Conservation (phyloP, 2,329 filamentous ascomycete species). For the Periconia macrospinosa region DNA sequence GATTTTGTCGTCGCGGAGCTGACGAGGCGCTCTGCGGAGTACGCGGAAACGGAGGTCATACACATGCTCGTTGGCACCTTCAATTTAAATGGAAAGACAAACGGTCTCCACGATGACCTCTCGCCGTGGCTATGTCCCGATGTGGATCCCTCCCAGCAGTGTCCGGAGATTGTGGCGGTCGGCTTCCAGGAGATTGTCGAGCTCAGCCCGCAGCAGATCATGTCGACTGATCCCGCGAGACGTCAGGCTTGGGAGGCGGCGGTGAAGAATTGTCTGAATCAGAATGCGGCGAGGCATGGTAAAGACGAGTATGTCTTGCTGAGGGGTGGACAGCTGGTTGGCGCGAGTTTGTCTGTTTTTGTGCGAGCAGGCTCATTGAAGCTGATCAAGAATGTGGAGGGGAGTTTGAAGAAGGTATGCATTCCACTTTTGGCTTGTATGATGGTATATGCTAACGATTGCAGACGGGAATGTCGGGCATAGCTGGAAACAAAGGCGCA, state of each 20-base stretch:
- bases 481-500: conserved; percentile 97
- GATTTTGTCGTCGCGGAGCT: conserved; percentile 84
- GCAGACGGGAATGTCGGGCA: conserved; percentile 84
- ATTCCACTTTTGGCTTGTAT: not conserved
- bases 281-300: conserved; percentile 64
- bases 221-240: conserved; percentile 91
- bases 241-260: conserved; percentile 85
- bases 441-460: conserved; percentile 15
- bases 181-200: conserved; percentile 99
- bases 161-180: conserved; percentile 84
- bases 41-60: conserved; percentile 72
- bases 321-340: conserved; percentile 90
- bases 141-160: conserved; percentile 56
- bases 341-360: conserved; percentile 89
- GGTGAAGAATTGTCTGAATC: conserved; percentile 77
- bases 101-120: conserved; percentile 77
- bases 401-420: conserved; percentile 80
- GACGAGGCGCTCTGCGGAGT: conserved; percentile 67
- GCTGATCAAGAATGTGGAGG: conserved; percentile 95
- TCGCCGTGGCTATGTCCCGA: conserved; percentile 82
- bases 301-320: conserved; percentile 85
- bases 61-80: conserved; percentile 87
- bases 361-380: conserved; percentile 76
- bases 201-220: conserved; percentile 95
- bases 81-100: conserved; percentile 87